Evolutionary conservation across 805 yeast species (phyloP), one percentile per base, ranked within the genome.

Genomic region (Barnettozyma populi): DNA sequence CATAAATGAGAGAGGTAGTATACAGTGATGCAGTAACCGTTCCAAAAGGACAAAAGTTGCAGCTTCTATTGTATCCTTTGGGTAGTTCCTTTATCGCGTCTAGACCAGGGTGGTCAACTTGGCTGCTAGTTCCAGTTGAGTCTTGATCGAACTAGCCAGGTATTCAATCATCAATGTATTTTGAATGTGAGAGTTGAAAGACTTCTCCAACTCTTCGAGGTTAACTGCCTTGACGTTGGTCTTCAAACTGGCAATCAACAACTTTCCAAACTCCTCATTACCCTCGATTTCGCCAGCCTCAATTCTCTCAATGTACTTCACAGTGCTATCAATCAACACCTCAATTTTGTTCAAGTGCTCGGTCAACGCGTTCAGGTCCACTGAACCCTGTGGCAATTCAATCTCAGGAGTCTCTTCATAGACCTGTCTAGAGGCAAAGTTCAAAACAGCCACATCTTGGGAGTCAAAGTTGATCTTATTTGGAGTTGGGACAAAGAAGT

Each of bases 141-240:
- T 85, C 70, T 85, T 86, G 57, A 89, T 81, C 47, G 94, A 86
- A 56, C 84, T 80, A 48, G 95, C 84, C 67, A 89, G 75, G 63
- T 84, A 86, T 63, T 86, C 92, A 53, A 89, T 77, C 80, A 88
- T 79, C 52, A 86, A 73, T 38, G 88, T 81, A 59, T 89, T 96
- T 65, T 86, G 89, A 62, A 83, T 73, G 64, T 86, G 90, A 34
- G 78, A 74, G 62, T 79, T 80, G 73, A 87, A 80, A 52, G 81
- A 74, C 53, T 73, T 67, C 61, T 78, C 79, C 57, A 85, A 72
- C 44, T 74, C 73, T 40, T 76, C 79, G 52, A 56, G 54, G 47
- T 63, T 59, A 52, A 73, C 63, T 48, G 79, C 73, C 49, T 73
- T 70, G 52, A 82, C 42, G 56, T 74, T 76, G 56, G 70, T 70